These are phyloP conservation scores for Ilyonectria destructans DNA, from an alignment of 2,329 filamentous ascomycete species.

Conservation along the genomic window DNA sequence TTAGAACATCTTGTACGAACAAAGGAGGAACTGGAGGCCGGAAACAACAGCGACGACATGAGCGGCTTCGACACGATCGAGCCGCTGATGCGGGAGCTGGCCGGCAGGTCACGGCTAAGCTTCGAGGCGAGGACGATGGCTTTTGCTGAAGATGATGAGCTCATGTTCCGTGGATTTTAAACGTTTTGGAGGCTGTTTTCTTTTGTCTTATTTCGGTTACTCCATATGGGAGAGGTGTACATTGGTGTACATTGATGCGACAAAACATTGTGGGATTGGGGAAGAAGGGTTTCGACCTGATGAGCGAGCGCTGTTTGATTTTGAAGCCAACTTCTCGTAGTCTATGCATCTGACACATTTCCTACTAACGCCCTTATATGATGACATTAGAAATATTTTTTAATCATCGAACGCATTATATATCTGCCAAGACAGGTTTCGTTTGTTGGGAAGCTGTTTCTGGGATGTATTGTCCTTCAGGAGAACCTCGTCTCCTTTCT, in stretches of 20 bases:
- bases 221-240: constrained; percentile 1
- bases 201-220: not conserved
- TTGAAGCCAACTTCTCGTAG: constrained; percentile 31
- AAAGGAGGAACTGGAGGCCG: constrained; percentile 45
- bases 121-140: constrained; percentile 48
- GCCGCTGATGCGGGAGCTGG: constrained; percentile 63
- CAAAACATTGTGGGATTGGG: constrained; percentile 19
- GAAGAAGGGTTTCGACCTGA: constrained; percentile 5
- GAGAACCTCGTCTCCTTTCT: no score
- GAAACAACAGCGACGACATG: constrained; percentile 49
- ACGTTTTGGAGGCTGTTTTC: constrained; percentile 12
- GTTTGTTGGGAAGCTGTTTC: not conserved
- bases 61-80: constrained; percentile 60
- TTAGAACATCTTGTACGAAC: constrained; percentile 50
- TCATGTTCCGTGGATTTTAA: constrained; percentile 38
- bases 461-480: not conserved
- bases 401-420: not conserved
- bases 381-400: constrained; percentile 35
- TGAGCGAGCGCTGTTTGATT: constrained; percentile 39
- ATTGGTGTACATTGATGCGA: not conserved
- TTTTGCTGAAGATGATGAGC: constrained; percentile 41
- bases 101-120: constrained; percentile 50
- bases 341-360: constrained; percentile 43
- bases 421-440: not conserved
- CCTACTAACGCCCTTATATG: constrained; percentile 42